These are phyloP conservation scores for Fusarium albosuccineum DNA, from an alignment of 2,329 filamentous ascomycete genomes.

Conservation along the genomic window DNA sequence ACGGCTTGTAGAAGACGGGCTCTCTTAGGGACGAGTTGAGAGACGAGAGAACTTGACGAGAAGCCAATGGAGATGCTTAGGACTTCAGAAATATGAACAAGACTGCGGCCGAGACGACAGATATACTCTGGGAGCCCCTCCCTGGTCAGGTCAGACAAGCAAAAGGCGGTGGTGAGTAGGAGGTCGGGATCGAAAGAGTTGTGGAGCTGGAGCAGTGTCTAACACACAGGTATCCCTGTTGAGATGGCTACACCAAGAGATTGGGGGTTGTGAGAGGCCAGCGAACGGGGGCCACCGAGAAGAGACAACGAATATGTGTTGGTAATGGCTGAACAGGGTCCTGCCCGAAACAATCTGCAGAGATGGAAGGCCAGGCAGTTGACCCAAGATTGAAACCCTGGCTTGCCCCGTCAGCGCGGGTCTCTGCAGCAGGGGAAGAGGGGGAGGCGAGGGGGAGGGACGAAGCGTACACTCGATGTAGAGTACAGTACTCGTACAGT, in stretches of 20 bases:
- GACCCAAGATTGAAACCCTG: conserved; percentile 38
- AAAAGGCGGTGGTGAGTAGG: conserved; percentile 46
- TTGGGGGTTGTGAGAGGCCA: conserved; percentile 31
- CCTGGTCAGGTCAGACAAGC: conserved; percentile 42
- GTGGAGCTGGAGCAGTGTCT: conserved; percentile 37
- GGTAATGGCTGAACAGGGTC: conserved; percentile 24
- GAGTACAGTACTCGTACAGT: conserved; percentile 16
- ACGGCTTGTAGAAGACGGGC: not conserved
- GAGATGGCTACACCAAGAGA: conserved; percentile 37
- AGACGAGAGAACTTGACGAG: conserved; percentile 7
- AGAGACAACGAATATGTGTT: conserved; percentile 14
- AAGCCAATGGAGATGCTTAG: conserved; percentile 28
- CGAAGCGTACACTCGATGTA: conserved; percentile 15
- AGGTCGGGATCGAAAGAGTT: conserved; percentile 45
- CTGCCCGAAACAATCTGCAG: conserved; percentile 21
- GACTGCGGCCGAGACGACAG: conserved; percentile 31
- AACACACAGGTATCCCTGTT: conserved; percentile 34
- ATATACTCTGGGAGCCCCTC: conserved; percentile 40
- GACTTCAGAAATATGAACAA: conserved; percentile 16
- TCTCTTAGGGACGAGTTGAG: conserved; percentile 22
- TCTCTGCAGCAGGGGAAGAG: conserved; percentile 31
- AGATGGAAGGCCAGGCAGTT: conserved; percentile 27
- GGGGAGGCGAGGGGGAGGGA: conserved; percentile 17
- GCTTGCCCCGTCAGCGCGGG: conserved; percentile 41
- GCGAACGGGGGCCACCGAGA: conserved; percentile 8